A percentile compares a stretch with the other conserved stretches of the same genome.
Conservation (phyloP, 352 stramenopile species). For the Globisporangium paddicum region DNA sequence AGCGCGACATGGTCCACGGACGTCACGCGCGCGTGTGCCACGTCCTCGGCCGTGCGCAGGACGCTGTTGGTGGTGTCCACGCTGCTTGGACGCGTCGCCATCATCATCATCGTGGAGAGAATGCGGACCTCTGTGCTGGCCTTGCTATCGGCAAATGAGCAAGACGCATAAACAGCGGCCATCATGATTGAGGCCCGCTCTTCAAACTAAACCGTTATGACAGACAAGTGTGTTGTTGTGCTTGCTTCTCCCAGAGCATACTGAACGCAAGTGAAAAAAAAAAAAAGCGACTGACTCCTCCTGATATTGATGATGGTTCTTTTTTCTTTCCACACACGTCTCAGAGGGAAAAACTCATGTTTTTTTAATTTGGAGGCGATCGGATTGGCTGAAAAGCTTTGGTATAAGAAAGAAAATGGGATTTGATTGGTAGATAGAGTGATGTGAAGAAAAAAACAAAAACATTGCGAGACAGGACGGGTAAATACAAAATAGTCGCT, state of each 20-base stretch:
- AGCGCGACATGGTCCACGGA: conserved; percentile 49
- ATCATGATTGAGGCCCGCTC: background rate
- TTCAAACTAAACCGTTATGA: background rate
- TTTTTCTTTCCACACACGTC: background rate
- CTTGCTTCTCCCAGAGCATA: conserved; percentile 1
- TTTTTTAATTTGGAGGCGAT: background rate
- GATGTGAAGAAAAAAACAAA: background rate
- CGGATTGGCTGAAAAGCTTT: background rate
- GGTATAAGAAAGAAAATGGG: too few relatives aligned
- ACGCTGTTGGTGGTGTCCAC: conserved; percentile 1
- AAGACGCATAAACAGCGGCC: background rate
- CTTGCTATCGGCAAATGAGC: background rate
- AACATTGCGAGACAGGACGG: background rate
- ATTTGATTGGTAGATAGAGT: background rate
- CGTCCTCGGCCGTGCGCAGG: conserved; percentile 15
- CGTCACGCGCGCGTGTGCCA: conserved; percentile 19
- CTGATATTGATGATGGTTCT: background rate
- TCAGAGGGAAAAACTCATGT: background rate
- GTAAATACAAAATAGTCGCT: too few relatives aligned
- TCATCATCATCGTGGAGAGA: conserved; percentile 6
- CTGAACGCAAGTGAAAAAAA: conserved; percentile 2
- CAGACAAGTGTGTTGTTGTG: too few relatives aligned
- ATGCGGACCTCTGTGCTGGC: background rate
- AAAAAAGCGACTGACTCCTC: background rate
- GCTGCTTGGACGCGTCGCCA: background rate